Evolutionary conservation across 179 eudicot genomes (phyloP).

Genomic region (Amaranthus tricolor): DNA sequence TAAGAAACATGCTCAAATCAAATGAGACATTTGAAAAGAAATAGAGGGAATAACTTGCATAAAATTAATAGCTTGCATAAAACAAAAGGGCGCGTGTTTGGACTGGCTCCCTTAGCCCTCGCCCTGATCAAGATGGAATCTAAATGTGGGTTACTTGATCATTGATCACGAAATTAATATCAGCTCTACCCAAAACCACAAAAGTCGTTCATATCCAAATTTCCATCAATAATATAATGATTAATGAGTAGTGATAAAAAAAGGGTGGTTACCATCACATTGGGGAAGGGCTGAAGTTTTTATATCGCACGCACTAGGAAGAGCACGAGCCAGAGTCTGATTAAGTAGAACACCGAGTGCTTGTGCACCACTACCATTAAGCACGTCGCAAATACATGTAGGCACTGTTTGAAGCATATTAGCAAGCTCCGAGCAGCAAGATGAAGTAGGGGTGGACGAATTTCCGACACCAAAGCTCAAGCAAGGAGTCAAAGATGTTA

Average conservation of each 20-base stretch:
- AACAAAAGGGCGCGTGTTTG: too few species aligned
- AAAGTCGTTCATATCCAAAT: too few species aligned
- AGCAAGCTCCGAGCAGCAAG: slow-evolving; percentile 60
- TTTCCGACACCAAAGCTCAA: slow-evolving; percentile 42
- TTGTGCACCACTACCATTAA: slow-evolving; percentile 49
- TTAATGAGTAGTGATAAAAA: not conserved
- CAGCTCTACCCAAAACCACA: too few species aligned
- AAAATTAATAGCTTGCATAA: too few species aligned
- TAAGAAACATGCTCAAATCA: too few species aligned
- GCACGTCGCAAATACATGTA: slow-evolving; percentile 50
- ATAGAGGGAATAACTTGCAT: too few species aligned
- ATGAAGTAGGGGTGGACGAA: slow-evolving; percentile 43
- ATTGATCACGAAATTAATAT: too few species aligned
- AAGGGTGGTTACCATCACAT: slow-evolving; percentile 37
- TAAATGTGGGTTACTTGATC: too few species aligned
- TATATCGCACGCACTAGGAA: slow-evolving; percentile 28
- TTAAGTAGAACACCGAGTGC: slow-evolving; percentile 22
- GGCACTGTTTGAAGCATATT: slow-evolving; percentile 53
- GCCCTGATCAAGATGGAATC: too few species aligned
- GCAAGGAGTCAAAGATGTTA: slow-evolving; percentile 60
- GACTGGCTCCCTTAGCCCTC: too few species aligned
- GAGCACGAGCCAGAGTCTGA: slow-evolving; percentile 23
- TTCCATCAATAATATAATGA: too few species aligned
- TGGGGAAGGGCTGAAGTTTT: slow-evolving; percentile 38
- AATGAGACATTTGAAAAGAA: too few species aligned